A percentile compares a stretch with the other conserved stretches of the same genome.
phyloP scores from a whole-genome alignment of 441 rosid species.

The Francoa sonchifolia region DNA sequence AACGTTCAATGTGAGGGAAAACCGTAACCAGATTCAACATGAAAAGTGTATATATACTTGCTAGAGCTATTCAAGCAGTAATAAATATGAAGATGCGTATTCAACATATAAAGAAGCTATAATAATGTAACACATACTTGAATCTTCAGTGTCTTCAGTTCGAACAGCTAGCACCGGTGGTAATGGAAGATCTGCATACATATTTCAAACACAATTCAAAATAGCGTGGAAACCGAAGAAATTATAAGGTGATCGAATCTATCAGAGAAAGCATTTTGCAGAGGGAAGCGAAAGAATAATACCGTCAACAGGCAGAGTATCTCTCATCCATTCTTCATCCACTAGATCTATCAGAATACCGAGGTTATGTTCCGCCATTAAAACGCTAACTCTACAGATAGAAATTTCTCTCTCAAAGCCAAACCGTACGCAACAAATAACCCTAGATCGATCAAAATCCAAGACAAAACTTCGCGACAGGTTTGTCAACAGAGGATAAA shows the following conservation, averaged over 20 bases:
- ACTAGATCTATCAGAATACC: conserved; percentile 81
- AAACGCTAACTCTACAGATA: too few species aligned
- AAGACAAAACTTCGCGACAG: too few species aligned
- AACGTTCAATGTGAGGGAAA: too few species aligned
- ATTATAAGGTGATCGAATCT: not conserved
- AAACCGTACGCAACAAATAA: too few species aligned
- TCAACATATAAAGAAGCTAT: too few species aligned
- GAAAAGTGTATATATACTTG: too few species aligned
- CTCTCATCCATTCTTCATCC: conserved; percentile 95
- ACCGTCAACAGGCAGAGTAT: conserved; percentile 88
- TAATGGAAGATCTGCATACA: conserved; percentile 59
- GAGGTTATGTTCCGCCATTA: conserved; percentile 61
- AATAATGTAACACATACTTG: conserved; percentile 35
- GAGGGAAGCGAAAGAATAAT: conserved; percentile 4
- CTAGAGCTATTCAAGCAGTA: too few species aligned
- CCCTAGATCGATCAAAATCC: too few species aligned
- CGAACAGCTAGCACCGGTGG: conserved; percentile 67
- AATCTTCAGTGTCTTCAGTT: conserved; percentile 75
- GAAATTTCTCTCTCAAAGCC: too few species aligned
- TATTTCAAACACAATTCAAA: conserved; percentile 3
- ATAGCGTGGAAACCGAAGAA: not conserved
- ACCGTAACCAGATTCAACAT: too few species aligned
- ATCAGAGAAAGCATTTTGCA: not conserved
- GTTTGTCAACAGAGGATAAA: too few species aligned
- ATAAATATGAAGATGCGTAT: too few species aligned